Percentiles rank a stretch among this genome's conserved stretches.
Evolutionary conservation across 345 rosid genomes (phyloP).

Genomic region (Hibiscus tridactylites): DNA sequence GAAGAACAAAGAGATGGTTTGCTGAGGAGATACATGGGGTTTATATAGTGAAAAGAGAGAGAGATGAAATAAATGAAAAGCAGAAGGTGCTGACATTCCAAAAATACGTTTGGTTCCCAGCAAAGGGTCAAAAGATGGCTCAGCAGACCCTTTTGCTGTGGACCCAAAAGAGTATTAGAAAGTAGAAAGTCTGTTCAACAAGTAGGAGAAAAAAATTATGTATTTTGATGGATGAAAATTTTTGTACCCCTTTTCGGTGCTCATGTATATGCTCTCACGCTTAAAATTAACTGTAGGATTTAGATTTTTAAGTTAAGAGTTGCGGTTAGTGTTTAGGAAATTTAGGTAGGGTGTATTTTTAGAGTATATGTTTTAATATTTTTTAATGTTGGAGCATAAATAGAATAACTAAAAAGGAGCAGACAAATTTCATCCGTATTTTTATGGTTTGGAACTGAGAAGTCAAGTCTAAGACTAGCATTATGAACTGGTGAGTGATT

Average conservation of each 20-base stretch:
- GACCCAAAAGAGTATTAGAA: background rate
- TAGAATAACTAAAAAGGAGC: too few species aligned
- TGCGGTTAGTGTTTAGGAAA: too few species aligned
- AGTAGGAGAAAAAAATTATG: too few species aligned
- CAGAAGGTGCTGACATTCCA: conserved; percentile 28
- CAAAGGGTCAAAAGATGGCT: conserved; percentile 8
- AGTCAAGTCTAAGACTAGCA: background rate
- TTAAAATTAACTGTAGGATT: too few species aligned
- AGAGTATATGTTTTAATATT: too few species aligned
- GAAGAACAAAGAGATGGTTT: background rate
- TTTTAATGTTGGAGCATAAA: too few species aligned
- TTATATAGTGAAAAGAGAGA: conserved; percentile 10
- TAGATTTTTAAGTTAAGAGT: too few species aligned
- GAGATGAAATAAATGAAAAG: conserved; percentile 12
- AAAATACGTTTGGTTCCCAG: conserved; percentile 19
- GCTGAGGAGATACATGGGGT: conserved; percentile 3
- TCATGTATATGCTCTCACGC: too few species aligned
- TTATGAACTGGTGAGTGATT: conserved; percentile 19
- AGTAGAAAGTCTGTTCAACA: background rate
- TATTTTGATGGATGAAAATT: background rate
- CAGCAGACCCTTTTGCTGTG: background rate
- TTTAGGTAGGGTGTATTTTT: too few species aligned
- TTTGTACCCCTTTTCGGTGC: too few species aligned
- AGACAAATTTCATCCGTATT: background rate
- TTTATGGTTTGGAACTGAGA: background rate